Evolutionary conservation across 2,329 filamentous ascomycete genomes (phyloP).

Genomic region (Aspergillus sp.): DNA sequence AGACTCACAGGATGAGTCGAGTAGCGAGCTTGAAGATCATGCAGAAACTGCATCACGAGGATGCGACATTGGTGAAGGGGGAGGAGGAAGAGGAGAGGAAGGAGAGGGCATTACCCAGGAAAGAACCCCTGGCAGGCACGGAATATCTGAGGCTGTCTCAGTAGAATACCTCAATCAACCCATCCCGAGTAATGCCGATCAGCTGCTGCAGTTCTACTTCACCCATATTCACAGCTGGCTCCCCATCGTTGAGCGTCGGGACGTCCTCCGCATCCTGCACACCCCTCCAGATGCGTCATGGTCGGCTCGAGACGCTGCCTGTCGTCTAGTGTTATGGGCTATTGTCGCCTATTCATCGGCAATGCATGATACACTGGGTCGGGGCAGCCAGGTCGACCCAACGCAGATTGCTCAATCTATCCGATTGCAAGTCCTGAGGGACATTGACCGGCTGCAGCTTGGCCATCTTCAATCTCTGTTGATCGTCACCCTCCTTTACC

Average conservation of each 20-base stretch:
- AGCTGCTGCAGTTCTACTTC: slow-evolving; percentile 68
- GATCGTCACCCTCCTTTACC: neutral
- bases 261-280: slow-evolving; percentile 54
- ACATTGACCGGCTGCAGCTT: neutral
- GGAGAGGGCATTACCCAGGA: no score
- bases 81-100: no score
- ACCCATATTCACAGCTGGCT: slow-evolving; percentile 73
- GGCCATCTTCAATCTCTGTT: neutral
- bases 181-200: slow-evolving; percentile 17
- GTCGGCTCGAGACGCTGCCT: neutral
- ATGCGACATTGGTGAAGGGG: no score
- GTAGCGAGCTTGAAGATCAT: no score
- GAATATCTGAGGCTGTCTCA: no score
- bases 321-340: neutral
- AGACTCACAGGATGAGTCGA: neutral
- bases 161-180: neutral
- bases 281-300: slow-evolving; percentile 29
- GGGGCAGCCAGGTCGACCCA: no score
- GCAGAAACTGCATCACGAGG: no score
- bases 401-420: neutral
- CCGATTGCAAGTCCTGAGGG: neutral
- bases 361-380: no score
- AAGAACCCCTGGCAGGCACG: no score
- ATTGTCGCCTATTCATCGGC: neutral
- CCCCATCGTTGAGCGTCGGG: slow-evolving; percentile 67